Evolutionary conservation across 768 basidiomycete genomes (phyloP).

Genomic region (Trichaptum fuscoviolaceum): DNA sequence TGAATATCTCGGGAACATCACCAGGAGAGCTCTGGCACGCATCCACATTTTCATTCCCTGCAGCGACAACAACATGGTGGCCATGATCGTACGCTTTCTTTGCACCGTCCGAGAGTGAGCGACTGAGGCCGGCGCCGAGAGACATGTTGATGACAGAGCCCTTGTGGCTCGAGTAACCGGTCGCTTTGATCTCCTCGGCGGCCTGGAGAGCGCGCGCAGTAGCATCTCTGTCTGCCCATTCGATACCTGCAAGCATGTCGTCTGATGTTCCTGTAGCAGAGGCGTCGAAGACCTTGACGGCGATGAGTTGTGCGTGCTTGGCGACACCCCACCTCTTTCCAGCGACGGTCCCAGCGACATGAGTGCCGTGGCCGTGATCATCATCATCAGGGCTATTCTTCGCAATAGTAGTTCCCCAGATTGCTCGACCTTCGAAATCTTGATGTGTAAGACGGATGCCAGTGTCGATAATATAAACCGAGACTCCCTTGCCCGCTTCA

Average conservation of each 20-base stretch:
- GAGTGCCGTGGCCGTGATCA: conserved; percentile 92
- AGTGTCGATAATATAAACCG: conserved; percentile 84
- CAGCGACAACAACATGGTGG: conserved; percentile 95
- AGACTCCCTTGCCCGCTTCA: conserved; percentile 83
- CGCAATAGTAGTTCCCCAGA: conserved; percentile 95
- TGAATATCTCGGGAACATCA: conserved; percentile 80
- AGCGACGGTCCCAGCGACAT: conserved; percentile 96
- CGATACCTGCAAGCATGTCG: conserved; percentile 86
- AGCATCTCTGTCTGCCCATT: conserved; percentile 63
- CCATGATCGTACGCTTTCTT: conserved; percentile 78
- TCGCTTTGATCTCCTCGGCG: conserved; percentile 56
- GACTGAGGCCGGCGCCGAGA: conserved; percentile 90
- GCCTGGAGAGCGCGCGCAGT: conserved; percentile 53
- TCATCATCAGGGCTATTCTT: conserved; percentile 78
- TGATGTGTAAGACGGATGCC: conserved; percentile 83
- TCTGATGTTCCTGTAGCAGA: conserved; percentile 69
- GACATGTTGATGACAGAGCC: conserved; percentile 98
- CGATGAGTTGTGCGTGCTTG: conserved; percentile 83
- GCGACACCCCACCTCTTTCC: conserved; percentile 88
- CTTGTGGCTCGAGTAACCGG: conserved; percentile 80
- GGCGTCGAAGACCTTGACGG: conserved; percentile 94
- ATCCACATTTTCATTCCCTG: conserved; percentile 78
- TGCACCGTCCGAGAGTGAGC: conserved; percentile 77
- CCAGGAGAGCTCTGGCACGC: conserved; percentile 94
- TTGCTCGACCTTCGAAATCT: conserved; percentile 86